phyloP scores from a whole-genome alignment of 805 yeast genomes.

The Candida parachauliodes region DNA sequence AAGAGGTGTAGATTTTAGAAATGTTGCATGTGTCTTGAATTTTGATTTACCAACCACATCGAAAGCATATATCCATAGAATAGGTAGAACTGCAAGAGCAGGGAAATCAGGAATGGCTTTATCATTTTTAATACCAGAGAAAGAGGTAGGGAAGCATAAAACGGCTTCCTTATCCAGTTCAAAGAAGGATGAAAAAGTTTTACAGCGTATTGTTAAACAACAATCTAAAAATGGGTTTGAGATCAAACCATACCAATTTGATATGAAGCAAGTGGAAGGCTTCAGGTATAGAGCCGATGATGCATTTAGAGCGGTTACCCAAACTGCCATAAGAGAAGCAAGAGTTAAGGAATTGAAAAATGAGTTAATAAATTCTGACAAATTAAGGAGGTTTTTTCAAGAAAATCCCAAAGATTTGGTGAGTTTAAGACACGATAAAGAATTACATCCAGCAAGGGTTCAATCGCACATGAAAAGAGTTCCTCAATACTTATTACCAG shows the following conservation, averaged over 20 bases:
- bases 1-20: slow-evolving; percentile 93
- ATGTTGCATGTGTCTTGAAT: slow-evolving; percentile 94
- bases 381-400: slow-evolving; percentile 89
- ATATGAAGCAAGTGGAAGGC: slow-evolving; percentile 87
- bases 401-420: slow-evolving; percentile 94
- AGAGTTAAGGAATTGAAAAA: slow-evolving; percentile 82
- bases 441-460: slow-evolving; percentile 73
- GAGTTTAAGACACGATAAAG: slow-evolving; percentile 88
- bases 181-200: slow-evolving; percentile 81
- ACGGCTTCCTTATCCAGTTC: slow-evolving; percentile 68
- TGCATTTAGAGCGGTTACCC: slow-evolving; percentile 93
- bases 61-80: slow-evolving; percentile 84
- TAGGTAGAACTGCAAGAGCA: slow-evolving; percentile 97
- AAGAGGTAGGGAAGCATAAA: slow-evolving; percentile 86
- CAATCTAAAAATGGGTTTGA: slow-evolving; percentile 73
- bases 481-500: slow-evolving; percentile 88
- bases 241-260: slow-evolving; percentile 84
- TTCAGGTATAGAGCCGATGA: slow-evolving; percentile 96
- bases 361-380: slow-evolving; percentile 84
- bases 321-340: slow-evolving; percentile 87
- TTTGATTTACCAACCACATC: slow-evolving; percentile 91
- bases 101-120: slow-evolving; percentile 93
- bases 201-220: slow-evolving; percentile 69
- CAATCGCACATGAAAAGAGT: slow-evolving; percentile 87
- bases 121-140: slow-evolving; percentile 82